phyloP scores from a whole-genome alignment of 2,329 filamentous ascomycete species.

The Intubia oerlemansii region DNA sequence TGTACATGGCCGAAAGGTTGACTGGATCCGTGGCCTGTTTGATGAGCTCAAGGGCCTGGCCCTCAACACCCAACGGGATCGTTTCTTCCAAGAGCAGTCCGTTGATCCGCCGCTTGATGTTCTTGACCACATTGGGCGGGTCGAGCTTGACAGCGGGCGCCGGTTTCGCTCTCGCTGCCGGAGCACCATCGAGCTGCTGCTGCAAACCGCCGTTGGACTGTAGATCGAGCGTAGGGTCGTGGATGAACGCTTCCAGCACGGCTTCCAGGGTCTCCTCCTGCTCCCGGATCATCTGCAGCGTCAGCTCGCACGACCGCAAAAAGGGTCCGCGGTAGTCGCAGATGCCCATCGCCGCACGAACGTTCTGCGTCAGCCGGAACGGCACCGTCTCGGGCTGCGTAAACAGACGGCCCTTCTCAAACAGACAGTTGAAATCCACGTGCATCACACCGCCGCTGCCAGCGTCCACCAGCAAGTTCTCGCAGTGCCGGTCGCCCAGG shows the following conservation, averaged over 20 bases:
- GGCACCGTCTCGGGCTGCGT: constrained; percentile 87
- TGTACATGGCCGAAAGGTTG: constrained; percentile 86
- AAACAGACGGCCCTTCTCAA: constrained; percentile 93
- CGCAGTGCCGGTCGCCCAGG: constrained; percentile 84
- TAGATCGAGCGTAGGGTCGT: constrained; percentile 89
- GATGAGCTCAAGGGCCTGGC: constrained; percentile 91
- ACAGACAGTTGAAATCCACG: constrained; percentile 98
- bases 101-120: constrained; percentile 67
- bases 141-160: constrained; percentile 27
- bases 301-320: constrained; percentile 74
- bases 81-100: constrained; percentile 71
- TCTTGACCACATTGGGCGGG: constrained; percentile 63
- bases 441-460: constrained; percentile 86
- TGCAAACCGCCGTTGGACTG: constrained; percentile 21
- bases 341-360: constrained; percentile 92
- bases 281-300: constrained; percentile 61
- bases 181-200: constrained; percentile 15
- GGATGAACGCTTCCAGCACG: constrained; percentile 87
- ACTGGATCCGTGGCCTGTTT: constrained; percentile 60
- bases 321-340: constrained; percentile 91
- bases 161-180: constrained; percentile 21
- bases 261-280: constrained; percentile 96
- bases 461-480: constrained; percentile 91
- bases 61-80: constrained; percentile 84
- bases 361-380: constrained; percentile 94